Percentiles rank a stretch among this genome's conserved stretches.
Conservation (phyloP, 805 yeast genomes). For the Spathaspora sp. region DNA sequence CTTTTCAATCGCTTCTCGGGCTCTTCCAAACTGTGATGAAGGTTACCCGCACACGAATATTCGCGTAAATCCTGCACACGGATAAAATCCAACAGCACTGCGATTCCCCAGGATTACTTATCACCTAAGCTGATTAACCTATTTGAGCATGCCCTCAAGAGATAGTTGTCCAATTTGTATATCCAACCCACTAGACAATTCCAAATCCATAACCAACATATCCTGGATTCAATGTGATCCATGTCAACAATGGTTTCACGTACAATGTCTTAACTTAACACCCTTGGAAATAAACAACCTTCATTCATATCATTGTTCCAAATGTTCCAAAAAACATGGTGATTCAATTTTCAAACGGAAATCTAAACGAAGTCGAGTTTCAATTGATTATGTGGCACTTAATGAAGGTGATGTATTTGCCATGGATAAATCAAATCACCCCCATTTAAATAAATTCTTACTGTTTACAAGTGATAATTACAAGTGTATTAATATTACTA, state of each 20-base stretch:
- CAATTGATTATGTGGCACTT: slow-evolving; percentile 74
- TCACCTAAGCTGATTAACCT: too few relatives aligned
- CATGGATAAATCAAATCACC: slow-evolving; percentile 43
- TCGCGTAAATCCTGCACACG: too few relatives aligned
- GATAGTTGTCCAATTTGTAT: slow-evolving; percentile 22
- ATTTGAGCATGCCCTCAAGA: slow-evolving; percentile 8
- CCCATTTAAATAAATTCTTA: slow-evolving; percentile 45
- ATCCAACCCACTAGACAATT: slow-evolving; percentile 12
- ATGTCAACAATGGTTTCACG: slow-evolving; percentile 56
- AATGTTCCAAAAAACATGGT: slow-evolving; percentile 45
- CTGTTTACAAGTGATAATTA: slow-evolving; percentile 19
- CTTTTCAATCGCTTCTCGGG: too few relatives aligned
- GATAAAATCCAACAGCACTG: too few relatives aligned
- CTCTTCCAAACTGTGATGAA: too few relatives aligned
- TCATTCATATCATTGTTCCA: slow-evolving; percentile 51
- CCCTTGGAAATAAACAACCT: slow-evolving; percentile 34
- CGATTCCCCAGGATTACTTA: too few relatives aligned
- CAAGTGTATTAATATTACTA: slow-evolving; percentile 22
- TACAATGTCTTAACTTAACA: slow-evolving; percentile 40
- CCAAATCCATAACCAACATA: slow-evolving; percentile 2
- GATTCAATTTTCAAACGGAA: slow-evolving; percentile 48
- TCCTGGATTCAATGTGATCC: slow-evolving; percentile 57
- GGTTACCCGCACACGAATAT: too few relatives aligned
- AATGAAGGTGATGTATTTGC: slow-evolving; percentile 65
- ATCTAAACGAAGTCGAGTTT: slow-evolving; percentile 49